These are phyloP conservation scores for Talaromyces liani DNA, from an alignment of 495 filamentous ascomycete genomes.

Conservation along the genomic window DNA sequence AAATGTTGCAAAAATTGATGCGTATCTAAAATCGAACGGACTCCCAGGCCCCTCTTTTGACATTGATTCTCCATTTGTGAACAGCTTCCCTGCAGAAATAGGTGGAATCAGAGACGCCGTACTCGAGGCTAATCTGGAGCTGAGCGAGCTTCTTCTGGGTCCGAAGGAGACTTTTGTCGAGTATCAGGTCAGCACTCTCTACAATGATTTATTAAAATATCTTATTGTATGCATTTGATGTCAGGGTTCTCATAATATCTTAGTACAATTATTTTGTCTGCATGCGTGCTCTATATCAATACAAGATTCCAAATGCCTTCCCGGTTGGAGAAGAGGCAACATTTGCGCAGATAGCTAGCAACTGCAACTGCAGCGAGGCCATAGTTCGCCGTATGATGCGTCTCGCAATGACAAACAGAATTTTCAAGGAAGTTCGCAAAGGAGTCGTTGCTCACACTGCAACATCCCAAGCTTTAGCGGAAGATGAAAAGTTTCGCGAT, in stretches of 20 bases:
- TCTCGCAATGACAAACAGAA: background rate
- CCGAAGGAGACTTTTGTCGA: background rate
- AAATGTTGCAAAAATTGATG: background rate
- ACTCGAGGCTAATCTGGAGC: background rate
- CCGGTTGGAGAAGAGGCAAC: background rate
- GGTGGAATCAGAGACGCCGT: background rate
- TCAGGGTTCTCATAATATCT: background rate
- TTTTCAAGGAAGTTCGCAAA: background rate
- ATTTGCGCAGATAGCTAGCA: background rate
- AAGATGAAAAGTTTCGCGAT: background rate
- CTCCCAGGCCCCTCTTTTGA: background rate
- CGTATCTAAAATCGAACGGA: background rate
- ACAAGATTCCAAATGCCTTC: background rate
- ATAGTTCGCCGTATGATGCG: background rate
- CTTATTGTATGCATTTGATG: background rate
- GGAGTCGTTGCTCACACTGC: background rate
- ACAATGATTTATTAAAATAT: background rate
- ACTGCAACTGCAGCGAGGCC: background rate
- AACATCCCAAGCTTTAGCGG: background rate
- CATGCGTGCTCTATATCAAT: background rate
- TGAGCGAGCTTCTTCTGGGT: background rate
- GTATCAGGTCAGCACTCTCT: background rate
- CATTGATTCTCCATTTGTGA: background rate
- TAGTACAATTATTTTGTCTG: background rate
- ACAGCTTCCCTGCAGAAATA: background rate